Base-by-base conservation (phyloP, 345 rosid species). In the Brassica juncea region DNA sequence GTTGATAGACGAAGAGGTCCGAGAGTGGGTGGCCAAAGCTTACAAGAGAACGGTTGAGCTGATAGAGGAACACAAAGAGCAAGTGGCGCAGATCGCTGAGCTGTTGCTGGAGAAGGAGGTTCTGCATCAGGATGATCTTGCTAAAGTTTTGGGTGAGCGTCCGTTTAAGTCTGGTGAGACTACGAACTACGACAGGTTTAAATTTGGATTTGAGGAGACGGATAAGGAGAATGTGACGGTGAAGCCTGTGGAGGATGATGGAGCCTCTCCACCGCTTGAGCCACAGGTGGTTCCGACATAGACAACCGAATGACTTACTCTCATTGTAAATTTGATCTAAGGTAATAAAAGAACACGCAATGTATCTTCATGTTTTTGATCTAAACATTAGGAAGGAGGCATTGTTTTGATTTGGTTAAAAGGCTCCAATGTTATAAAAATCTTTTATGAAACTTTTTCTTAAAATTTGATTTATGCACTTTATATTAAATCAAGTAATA, bases 21-120 rank as follows among this genome's bases (percentile, higher is more conserved):
- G 98, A n/a, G 96, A 92, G 70, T 92, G 97, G 99, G 98, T 92
- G 66, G 83, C 47, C 47, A 90, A 87, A 84, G 98, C 98, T 4
- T 94, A 91, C 61, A 79, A 82, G 10, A 83, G 68, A 2, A 94
- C 99, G 0, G 60, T 92, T 28, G 82, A 87, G 80, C 76, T 94
- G 39, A 74, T 94, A 32, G 90, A 87, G 70, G 91, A 92, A 82
- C 99, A 86, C 86, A 94, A 87, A 76, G 98, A 94, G 77, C 86
- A 84, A 44, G 93, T 91, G 19, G 94, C 94, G 42, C 80, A 88
- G 84, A 86, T 94, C 54, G 99, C 99, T 4, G 97, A 92, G 84
- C 77, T 92, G n/a, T 90, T 49, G 55, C 19, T 49, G 1, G 55
- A 49, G 55, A 49, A 49, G 55, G 55, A 49, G 55, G 55, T 49